phyloP scores from a whole-genome alignment of 2,329 filamentous ascomycete genomes.

The Colletotrichum acutatum region DNA sequence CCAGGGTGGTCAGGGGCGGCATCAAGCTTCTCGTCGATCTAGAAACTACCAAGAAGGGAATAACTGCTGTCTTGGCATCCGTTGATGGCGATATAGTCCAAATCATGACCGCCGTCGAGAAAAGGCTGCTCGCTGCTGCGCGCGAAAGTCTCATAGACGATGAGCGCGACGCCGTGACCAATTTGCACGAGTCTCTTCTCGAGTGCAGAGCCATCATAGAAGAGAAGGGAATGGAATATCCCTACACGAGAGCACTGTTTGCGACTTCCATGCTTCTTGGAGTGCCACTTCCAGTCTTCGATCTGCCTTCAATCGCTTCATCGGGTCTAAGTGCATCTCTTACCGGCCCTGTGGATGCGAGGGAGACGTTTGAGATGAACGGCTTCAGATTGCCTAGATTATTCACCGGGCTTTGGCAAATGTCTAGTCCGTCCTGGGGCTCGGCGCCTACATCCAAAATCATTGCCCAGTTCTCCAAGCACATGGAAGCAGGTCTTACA shows the following conservation, averaged over 20 bases:
- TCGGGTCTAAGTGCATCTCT: no score
- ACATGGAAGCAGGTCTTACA: constrained; percentile 40
- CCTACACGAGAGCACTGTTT: constrained; percentile 10
- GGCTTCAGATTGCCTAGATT: constrained; percentile 40
- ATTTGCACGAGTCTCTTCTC: neutral
- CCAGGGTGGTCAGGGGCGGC: constrained; percentile 27
- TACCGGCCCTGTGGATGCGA: neutral
- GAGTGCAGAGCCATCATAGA: neutral
- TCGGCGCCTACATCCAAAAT: constrained; percentile 39
- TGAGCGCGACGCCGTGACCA: constrained; percentile 18
- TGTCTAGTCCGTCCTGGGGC: constrained; percentile 46
- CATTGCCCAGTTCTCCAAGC: constrained; percentile 40
- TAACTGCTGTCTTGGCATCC: constrained; percentile 25
- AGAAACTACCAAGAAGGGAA: neutral
- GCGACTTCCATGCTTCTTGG: constrained; percentile 13
- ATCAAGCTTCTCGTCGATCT: neutral
- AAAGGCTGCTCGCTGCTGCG: constrained; percentile 39
- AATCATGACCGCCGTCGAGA: constrained; percentile 48
- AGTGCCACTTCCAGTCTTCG: neutral
- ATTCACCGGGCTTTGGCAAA: constrained; percentile 46
- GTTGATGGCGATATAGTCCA: constrained; percentile 48
- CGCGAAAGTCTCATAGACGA: constrained; percentile 37
- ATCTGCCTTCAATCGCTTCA: neutral
- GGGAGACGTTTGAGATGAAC: constrained; percentile 41
- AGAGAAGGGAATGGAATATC: constrained; percentile 2